Evolutionary conservation across 2,329 filamentous ascomycete species (phyloP).

Genomic region (Salinomyces thailandicus): DNA sequence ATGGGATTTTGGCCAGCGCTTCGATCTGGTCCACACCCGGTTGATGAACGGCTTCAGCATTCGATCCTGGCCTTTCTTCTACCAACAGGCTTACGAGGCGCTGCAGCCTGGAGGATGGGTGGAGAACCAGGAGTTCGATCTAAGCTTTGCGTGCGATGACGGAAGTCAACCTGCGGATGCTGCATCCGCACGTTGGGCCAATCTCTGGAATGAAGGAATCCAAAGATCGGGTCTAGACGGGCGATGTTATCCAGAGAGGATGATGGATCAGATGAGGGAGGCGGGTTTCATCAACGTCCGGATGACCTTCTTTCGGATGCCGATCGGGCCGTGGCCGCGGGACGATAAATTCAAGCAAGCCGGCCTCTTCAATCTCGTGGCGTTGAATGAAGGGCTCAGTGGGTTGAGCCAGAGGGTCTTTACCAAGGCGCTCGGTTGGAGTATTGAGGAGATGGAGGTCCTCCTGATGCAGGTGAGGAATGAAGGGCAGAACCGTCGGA

Average conservation of each 20-base stretch:
- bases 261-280: conserved; percentile 27
- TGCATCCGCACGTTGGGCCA: neutral
- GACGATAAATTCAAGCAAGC: conserved; percentile 17
- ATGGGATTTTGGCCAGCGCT: conserved; percentile 15
- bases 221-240: conserved; percentile 7
- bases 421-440: conserved; percentile 20
- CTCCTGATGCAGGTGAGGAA: conserved; percentile 18
- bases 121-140: conserved; percentile 29
- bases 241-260: conserved; percentile 16
- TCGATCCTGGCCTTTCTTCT: conserved; percentile 19
- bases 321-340: conserved; percentile 21
- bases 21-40: conserved; percentile 23
- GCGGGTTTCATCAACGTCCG: conserved; percentile 26
- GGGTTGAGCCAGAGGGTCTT: conserved; percentile 19
- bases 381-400: conserved; percentile 18
- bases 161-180: neutral
- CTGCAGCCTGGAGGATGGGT: conserved; percentile 29
- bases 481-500: conserved; percentile 16
- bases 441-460: conserved; percentile 19
- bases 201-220: conserved; percentile 4
- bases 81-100: conserved; percentile 15
- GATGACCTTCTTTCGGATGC: conserved; percentile 20
- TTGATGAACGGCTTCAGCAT: conserved; percentile 23
- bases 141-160: conserved; percentile 2
- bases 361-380: conserved; percentile 17